Evolutionary conservation across 306 rosid species (phyloP).

Genomic region (Citrullus mucosospermus): DNA sequence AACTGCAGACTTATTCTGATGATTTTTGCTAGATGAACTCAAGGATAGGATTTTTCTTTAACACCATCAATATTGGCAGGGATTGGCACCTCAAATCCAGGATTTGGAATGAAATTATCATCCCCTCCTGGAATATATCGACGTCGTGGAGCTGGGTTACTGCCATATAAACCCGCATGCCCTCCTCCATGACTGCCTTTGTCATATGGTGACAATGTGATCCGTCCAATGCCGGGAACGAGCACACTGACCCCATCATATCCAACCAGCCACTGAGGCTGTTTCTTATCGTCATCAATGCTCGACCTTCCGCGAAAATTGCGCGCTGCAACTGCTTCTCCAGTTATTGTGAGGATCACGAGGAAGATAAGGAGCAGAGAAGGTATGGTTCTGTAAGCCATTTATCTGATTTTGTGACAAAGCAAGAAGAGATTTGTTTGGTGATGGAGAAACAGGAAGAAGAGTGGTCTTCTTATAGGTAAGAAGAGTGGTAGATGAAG

Average conservation of each 20-base stretch:
- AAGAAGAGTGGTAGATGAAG: conserved; percentile 18
- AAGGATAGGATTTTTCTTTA: conserved; percentile 25
- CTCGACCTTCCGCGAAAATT: background rate
- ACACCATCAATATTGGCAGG: conserved; percentile 30
- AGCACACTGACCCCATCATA: conserved; percentile 29
- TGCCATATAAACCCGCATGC: background rate
- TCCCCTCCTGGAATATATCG: conserved; percentile 59
- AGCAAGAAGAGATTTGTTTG: conserved; percentile 3
- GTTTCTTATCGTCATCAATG: conserved; percentile 28
- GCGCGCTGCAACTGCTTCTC: conserved; percentile 30
- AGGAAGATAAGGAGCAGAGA: conserved; percentile 22
- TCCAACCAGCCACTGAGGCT: conserved; percentile 36
- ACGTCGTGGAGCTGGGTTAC: conserved; percentile 2
- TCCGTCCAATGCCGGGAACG: conserved; percentile 50
- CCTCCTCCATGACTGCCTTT: conserved; percentile 4
- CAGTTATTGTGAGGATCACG: conserved; percentile 26
- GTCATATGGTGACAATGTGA: conserved; percentile 22
- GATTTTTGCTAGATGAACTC: conserved; percentile 11
- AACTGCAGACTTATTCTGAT: conserved; percentile 7
- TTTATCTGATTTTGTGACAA: background rate
- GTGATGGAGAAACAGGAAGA: conserved; percentile 20
- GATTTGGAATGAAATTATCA: conserved; percentile 59
- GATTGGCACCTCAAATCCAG: conserved; percentile 50
- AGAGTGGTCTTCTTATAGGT: background rate
- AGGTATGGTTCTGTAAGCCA: conserved; percentile 16